Conservation (phyloP, 140 eudicot species). For the Oenanthe javanica region DNA sequence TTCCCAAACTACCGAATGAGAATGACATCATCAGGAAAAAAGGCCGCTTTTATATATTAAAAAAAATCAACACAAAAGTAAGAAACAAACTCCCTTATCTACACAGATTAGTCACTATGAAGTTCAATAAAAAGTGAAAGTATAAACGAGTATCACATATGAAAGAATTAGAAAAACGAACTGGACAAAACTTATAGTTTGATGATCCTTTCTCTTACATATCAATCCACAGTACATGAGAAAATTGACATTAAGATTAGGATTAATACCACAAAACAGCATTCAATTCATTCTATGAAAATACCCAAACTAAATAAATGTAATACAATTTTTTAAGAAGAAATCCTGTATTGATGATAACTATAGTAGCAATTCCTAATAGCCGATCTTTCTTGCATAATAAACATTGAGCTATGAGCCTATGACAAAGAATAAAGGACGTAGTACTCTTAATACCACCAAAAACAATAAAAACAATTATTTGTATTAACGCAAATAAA, state of each 20-base stretch:
- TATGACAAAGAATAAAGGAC: neutral
- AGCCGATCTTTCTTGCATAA: neutral
- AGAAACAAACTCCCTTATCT: neutral
- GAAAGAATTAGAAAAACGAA: neutral
- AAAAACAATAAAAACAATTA: neutral
- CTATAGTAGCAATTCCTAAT: neutral
- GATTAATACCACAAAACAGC: neutral
- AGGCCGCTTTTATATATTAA: neutral
- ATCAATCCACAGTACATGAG: neutral
- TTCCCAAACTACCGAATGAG: constrained; percentile 77
- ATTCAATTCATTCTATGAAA: neutral
- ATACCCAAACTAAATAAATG: neutral
- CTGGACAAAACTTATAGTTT: neutral
- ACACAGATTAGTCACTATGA: neutral
- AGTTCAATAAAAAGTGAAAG: neutral
- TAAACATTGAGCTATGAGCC: neutral
- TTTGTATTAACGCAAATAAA: neutral
- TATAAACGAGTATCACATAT: neutral
- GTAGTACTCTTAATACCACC: neutral
- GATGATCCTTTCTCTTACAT: neutral
- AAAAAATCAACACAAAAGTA: neutral
- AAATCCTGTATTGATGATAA: no score
- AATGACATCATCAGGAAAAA: neutral
- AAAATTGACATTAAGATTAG: neutral
- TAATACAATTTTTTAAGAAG: neutral